A percentile compares a stretch with the other conserved stretches of the same genome.
phyloP scores from a whole-genome alignment of 2,329 filamentous ascomycete species.

The Stachybotrys chartarum region DNA sequence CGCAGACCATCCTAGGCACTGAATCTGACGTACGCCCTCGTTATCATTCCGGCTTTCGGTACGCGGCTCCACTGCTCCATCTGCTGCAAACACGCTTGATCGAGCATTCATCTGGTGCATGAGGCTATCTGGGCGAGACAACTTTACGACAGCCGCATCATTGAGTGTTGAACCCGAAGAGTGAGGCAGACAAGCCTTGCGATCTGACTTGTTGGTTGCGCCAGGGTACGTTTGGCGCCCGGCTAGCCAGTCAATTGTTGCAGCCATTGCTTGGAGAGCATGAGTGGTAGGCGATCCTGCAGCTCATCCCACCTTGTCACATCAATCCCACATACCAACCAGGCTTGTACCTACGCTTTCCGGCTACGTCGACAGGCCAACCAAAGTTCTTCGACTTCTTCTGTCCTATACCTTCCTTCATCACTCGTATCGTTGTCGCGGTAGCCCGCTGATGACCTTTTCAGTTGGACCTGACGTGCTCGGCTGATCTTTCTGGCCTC shows the following conservation, averaged over 20 bases:
- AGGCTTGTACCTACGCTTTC: not conserved
- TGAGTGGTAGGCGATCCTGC: not conserved
- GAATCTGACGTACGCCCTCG: too few species aligned
- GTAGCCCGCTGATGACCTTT: not conserved
- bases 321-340: not conserved
- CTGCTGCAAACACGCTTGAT: not conserved
- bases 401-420: not conserved
- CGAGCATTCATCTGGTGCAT: not conserved
- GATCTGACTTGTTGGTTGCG: not conserved
- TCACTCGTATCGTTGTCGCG: not conserved
- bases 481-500: too few species aligned
- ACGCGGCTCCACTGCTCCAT: not conserved
- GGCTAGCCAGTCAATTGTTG: not conserved
- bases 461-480: too few species aligned
- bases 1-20: too few species aligned
- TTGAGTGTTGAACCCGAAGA: not conserved
- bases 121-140: not conserved
- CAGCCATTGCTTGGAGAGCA: not conserved
- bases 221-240: not conserved
- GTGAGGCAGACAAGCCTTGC: not conserved
- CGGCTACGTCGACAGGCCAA: not conserved
- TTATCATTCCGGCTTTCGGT: too few species aligned
- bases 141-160: not conserved
- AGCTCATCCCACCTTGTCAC: constrained; percentile 1
- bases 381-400: not conserved